phyloP scores from a whole-genome alignment of 1,284 basidiomycete genomes.

The Entoloma clypeatum region DNA sequence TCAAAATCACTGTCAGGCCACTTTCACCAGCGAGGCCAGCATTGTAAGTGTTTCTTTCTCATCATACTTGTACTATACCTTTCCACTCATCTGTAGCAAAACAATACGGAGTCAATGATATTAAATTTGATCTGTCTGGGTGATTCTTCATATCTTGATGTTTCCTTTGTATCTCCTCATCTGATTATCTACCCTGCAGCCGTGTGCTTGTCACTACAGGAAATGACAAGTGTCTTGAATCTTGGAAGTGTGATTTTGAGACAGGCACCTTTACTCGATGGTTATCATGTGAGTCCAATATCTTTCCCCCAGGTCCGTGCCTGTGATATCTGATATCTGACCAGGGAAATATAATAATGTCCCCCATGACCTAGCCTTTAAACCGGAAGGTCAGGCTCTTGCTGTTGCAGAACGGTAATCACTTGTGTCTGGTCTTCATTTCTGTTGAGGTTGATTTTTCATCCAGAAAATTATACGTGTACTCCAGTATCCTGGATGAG shows the following conservation, averaged over 20 bases:
- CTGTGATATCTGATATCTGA: constrained; percentile 1
- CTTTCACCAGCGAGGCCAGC: constrained; percentile 9
- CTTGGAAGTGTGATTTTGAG: constrained; percentile 26
- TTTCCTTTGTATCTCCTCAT: neutral
- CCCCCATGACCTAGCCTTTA: constrained; percentile 34
- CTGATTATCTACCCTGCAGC: constrained; percentile 14
- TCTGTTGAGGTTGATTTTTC: neutral
- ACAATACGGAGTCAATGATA: constrained; percentile 39
- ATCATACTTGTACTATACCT: neutral
- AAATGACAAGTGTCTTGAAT: constrained; percentile 28
- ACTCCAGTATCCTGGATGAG: constrained; percentile 11
- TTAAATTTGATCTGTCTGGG: constrained; percentile 36
- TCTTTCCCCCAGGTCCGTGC: neutral
- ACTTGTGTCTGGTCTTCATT: neutral
- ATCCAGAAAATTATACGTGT: constrained; percentile 22
- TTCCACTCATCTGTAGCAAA: constrained; percentile 20
- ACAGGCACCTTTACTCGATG: constrained; percentile 13
- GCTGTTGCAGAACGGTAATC: constrained; percentile 35
- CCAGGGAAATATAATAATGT: constrained; percentile 15
- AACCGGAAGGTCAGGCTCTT: constrained; percentile 29
- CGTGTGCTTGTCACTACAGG: constrained; percentile 32
- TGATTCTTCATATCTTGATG: constrained; percentile 13
- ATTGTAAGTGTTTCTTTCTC: constrained; percentile 11
- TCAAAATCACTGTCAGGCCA: constrained; percentile 26
- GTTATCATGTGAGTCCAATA: constrained; percentile 11